phyloP scores from a whole-genome alignment of 2,329 filamentous ascomycete species.

The Chaetothyriales sp. region DNA sequence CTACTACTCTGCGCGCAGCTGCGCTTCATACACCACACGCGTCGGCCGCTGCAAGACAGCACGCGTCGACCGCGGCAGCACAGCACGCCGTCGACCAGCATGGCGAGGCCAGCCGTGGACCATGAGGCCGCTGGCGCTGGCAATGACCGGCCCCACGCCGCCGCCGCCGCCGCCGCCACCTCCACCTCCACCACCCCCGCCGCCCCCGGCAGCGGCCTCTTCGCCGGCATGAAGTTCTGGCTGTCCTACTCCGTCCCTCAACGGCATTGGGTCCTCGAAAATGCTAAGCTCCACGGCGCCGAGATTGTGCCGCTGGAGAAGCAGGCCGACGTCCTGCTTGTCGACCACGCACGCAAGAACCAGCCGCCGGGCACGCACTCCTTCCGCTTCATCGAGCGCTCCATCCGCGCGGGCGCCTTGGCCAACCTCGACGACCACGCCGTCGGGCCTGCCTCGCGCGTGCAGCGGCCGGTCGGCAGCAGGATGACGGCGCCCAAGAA shows the following conservation, averaged over 20 bases:
- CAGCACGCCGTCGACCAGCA: neutral
- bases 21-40: too few relatives aligned
- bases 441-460: conserved; percentile 31
- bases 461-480: conserved; percentile 32
- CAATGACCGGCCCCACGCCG: neutral
- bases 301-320: conserved; percentile 39
- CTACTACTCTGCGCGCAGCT: neutral
- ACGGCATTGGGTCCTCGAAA: conserved; percentile 30
- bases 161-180: too few relatives aligned
- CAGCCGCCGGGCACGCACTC: conserved; percentile 39
- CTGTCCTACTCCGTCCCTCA: conserved; percentile 41
- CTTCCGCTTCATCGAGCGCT: conserved; percentile 45
- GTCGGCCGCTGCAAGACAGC: too few relatives aligned
- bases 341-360: conserved; percentile 42
- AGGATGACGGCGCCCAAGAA: conserved; percentile 24
- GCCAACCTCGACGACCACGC: conserved; percentile 35
- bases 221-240: conserved; percentile 44
- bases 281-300: conserved; percentile 39
- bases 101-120: neutral
- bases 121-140: conserved; percentile 2
- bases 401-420: conserved; percentile 35
- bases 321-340: conserved; percentile 44
- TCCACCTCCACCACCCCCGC: neutral
- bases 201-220: conserved; percentile 25
- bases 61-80: too few relatives aligned